These are phyloP conservation scores for Streptanthus diversifolius DNA, from an alignment of 345 rosid species.

Conservation along the genomic window DNA sequence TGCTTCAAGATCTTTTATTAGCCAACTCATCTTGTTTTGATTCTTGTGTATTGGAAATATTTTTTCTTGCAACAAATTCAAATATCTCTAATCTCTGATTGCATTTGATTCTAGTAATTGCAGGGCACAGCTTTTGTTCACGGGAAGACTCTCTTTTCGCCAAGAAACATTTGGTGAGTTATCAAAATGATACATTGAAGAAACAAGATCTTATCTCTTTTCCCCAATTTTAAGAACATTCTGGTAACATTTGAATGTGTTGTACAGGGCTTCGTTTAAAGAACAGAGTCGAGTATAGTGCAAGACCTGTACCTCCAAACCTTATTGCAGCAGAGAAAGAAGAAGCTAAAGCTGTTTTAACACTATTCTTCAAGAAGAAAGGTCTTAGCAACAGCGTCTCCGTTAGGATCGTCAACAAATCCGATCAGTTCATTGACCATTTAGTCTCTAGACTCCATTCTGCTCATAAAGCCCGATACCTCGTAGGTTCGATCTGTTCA, in stretches of 20 bases:
- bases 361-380: slow-evolving; percentile 76
- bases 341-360: slow-evolving; percentile 86
- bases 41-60: not conserved
- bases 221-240: not conserved
- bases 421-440: slow-evolving; percentile 68
- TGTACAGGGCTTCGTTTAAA: slow-evolving; percentile 45
- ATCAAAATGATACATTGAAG: not conserved
- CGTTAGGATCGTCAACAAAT: slow-evolving; percentile 64
- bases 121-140: slow-evolving; percentile 34
- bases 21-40: too few species aligned
- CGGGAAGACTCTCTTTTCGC: slow-evolving; percentile 21
- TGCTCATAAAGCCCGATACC: slow-evolving; percentile 77
- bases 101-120: not conserved
- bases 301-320: slow-evolving; percentile 54
- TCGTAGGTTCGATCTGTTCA: slow-evolving; percentile 76
- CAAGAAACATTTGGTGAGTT: slow-evolving; percentile 25
- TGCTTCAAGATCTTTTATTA: not conserved
- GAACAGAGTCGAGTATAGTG: slow-evolving; percentile 49
- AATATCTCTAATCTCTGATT: not conserved
- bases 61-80: not conserved
- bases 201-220: not conserved
- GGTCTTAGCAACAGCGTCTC: slow-evolving; percentile 71
- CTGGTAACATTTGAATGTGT: not conserved
- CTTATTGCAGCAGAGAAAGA: slow-evolving; percentile 78
- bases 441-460: slow-evolving; percentile 81